Evolutionary conservation across 345 rosid genomes (phyloP).

Genomic region (Salix dunnii): DNA sequence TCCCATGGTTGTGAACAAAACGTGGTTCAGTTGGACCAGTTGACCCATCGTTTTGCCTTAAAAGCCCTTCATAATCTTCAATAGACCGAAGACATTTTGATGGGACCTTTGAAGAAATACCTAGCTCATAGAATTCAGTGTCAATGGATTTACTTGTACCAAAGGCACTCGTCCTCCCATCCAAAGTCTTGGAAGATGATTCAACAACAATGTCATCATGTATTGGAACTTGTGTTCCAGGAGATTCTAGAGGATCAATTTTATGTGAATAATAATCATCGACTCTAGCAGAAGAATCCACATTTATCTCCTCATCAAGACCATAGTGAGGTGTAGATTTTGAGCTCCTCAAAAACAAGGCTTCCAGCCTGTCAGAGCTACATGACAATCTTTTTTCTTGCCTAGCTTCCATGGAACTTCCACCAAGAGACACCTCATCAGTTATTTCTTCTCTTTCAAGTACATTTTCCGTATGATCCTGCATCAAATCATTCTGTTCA

Average conservation of each 20-base stretch:
- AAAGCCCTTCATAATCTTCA: conserved; percentile 36
- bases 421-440: conserved; percentile 26
- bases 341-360: conserved; percentile 28
- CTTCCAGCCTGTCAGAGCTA: conserved; percentile 31
- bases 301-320: conserved; percentile 13
- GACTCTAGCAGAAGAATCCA: conserved; percentile 32
- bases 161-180: conserved; percentile 25
- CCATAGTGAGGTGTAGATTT: conserved; percentile 19
- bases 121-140: conserved; percentile 26
- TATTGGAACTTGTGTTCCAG: background rate
- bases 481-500: conserved; percentile 37
- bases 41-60: conserved; percentile 35
- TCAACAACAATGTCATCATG: conserved; percentile 13
- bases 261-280: conserved; percentile 14
- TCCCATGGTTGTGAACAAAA: conserved; percentile 40
- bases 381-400: conserved; percentile 25
- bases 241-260: conserved; percentile 28
- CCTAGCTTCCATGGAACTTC: conserved; percentile 15
- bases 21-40: conserved; percentile 22
- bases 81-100: conserved; percentile 40
- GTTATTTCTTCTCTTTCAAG: conserved; percentile 33
- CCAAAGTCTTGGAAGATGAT: conserved; percentile 14
- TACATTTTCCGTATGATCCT: conserved; percentile 27
- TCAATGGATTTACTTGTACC: conserved; percentile 29
- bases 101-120: conserved; percentile 27